Evolutionary conservation across 768 basidiomycete species (phyloP).

Genomic region (Royoungia palumana): DNA sequence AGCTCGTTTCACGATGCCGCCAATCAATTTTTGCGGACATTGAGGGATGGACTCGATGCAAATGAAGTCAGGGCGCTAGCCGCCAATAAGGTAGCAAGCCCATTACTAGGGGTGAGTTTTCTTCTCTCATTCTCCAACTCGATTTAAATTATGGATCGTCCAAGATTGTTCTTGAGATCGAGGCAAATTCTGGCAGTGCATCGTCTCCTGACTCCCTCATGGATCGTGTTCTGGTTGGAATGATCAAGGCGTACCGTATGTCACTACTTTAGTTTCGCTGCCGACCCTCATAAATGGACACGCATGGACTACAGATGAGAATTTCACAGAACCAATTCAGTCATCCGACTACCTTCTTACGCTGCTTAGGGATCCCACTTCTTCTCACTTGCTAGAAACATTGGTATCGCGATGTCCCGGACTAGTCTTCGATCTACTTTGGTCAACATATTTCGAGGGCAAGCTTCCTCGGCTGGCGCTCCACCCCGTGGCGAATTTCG

Average conservation of each 20-base stretch:
- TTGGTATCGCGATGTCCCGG: slow-evolving; percentile 62
- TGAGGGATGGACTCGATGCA: slow-evolving; percentile 52
- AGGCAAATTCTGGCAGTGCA: slow-evolving; percentile 61
- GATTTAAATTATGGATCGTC: slow-evolving; percentile 6
- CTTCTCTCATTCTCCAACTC: slow-evolving; percentile 2
- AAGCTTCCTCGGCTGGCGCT: slow-evolving; percentile 67
- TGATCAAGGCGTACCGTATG: slow-evolving; percentile 65
- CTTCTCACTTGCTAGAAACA: slow-evolving; percentile 88
- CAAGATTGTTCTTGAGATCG: slow-evolving; percentile 81
- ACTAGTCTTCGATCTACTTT: slow-evolving; percentile 60
- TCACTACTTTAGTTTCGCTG: slow-evolving; percentile 8
- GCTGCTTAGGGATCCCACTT: slow-evolving; percentile 79
- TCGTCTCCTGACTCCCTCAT: slow-evolving; percentile 68
- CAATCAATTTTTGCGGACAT: slow-evolving; percentile 42
- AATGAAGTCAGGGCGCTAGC: slow-evolving; percentile 80
- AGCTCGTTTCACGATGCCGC: slow-evolving; percentile 47
- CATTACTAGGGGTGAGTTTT: slow-evolving; percentile 60
- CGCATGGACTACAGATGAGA: slow-evolving; percentile 34
- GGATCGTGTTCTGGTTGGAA: slow-evolving; percentile 75
- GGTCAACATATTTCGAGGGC: slow-evolving; percentile 76
- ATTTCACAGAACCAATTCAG: slow-evolving; percentile 38
- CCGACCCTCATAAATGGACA: neutral
- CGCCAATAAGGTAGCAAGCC: slow-evolving; percentile 73
- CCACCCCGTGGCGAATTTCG: slow-evolving; percentile 95
- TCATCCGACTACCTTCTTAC: slow-evolving; percentile 78